Base-by-base conservation (phyloP, 306 rosid species). In the Erythrophleum fordii region DNA sequence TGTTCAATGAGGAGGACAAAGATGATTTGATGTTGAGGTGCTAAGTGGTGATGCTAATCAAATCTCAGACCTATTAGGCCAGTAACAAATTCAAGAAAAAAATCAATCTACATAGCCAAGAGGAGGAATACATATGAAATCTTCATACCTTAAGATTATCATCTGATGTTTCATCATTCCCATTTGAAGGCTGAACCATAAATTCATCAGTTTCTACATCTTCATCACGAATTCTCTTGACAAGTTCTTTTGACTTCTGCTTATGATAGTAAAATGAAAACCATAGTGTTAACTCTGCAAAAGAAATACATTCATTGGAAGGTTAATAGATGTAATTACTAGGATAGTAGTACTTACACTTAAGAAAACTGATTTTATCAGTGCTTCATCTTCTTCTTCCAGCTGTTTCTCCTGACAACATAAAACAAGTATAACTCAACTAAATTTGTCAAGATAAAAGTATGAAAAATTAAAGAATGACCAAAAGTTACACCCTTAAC, bases 311-410 rank as follows among this genome's bases (percentile, higher is more conserved):
- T 31, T 20, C 17, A 35, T 8, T 14, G 14, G 37, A 72, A 68
- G 11, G 48, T 58, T 53, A 58, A 17, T 56, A 23, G 34, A 46
- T 71, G 22, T 1, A 8, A 6, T 31, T 31, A 16, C 20, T n/a
- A 2, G 31, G 22, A 77, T 7, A 35, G 12, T 7, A 81, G 60
- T 58, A 86, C 93, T 83, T 72, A 92, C 98, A 45, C 83, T 75
- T 59, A 86, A 90, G 69, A 94, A 80, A 37, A 93, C 77, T 42
- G 99, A 87, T 77, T 86, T 95, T 83, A 95, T 78, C 70, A 91
- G 58, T 2, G 93, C 94, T 88, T 95, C 97, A 82, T 95, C 99
- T 82, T 91, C 97, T 80, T 93, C 95, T 80, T 93, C 99, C 29
- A 93, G 68, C 73, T 82, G 89, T 82, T 88, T 86, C 82, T 90